Base-by-base conservation (phyloP, 1,284 basidiomycete species). In the Marasmius oreades region DNA sequence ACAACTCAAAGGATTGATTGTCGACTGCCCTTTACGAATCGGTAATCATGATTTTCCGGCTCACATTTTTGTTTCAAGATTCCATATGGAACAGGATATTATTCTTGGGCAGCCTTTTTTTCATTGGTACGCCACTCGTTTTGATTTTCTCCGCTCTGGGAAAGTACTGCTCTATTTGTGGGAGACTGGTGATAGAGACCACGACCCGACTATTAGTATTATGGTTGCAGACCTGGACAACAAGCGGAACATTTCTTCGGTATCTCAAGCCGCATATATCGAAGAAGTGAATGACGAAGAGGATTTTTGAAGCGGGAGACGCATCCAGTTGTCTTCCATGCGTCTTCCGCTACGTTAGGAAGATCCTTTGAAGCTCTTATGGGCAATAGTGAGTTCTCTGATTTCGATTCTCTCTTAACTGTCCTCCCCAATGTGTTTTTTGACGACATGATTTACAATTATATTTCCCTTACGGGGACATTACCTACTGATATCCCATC, bases 71-170 rank as follows among this genome's bases (percentile, higher is more conserved):
- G 12, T 24, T 47, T 22, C 18, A n/a, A 22, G 8, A 22, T 47
- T 4, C 45, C 14, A 22, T n/a, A 24, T 14, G 45, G 45, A 47
- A 18, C 14, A 11, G 8, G 66, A 67, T 33, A 51, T 63, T 0
- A 66, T 70, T 28, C 53, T 70, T 2, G 67, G 67, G 0, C 68
- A 70, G 39, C 69, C 67, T 0, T 71, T 61, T 61, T 59, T 71
- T 4, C 59, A 65, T 3, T 69, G 64, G 67, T 69, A 60, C 46
- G 56, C 60, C 0, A 62, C 61, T 0, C n/a, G 33, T 1, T 61
- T 70, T 31, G 47, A 62, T 23, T 70, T 67, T 46, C 24, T 45
- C 4, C n/a, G 60, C 3, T 7, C 34, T 3, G 59, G 60, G 1
- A 7, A 43, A 1, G 57, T 62, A 26, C 37, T 48, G 12, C 55